Percentiles rank a stretch among this genome's conserved stretches.
Conservation (phyloP, 371 early-diverging fungal species). For the Apophysomyces ossiformis region DNA sequence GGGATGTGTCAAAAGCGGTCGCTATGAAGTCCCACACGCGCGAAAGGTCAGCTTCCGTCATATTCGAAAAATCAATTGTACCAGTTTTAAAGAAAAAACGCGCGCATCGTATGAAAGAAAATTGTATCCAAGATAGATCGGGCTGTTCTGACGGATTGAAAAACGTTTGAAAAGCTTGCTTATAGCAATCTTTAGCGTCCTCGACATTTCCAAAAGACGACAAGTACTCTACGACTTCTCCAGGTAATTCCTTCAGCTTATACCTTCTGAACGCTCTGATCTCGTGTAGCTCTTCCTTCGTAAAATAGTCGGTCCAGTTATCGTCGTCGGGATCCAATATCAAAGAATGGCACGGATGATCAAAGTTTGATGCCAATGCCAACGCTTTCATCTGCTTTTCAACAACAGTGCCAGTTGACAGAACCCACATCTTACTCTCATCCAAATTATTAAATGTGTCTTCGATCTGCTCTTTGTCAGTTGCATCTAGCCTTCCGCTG, state of each 20-base stretch:
- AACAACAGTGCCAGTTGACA: neutral
- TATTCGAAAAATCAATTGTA: neutral
- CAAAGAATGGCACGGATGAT: constrained; percentile 7
- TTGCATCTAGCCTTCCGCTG: neutral
- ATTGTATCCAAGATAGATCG: neutral
- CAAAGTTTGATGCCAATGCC: neutral
- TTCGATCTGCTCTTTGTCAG: neutral
- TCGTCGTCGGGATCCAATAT: constrained; percentile 16
- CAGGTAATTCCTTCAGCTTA: constrained; percentile 10
- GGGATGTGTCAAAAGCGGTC: constrained; percentile 5
- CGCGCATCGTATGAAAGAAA: neutral
- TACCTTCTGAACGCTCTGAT: constrained; percentile 1
- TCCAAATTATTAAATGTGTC: neutral
- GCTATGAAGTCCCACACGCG: neutral
- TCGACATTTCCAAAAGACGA: neutral
- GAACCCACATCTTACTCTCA: constrained; percentile 4
- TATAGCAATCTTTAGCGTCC: neutral
- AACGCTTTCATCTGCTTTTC: constrained; percentile 2
- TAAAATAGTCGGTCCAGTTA: constrained; percentile 7
- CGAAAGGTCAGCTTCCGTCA: constrained; percentile 1
- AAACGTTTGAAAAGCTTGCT: constrained; percentile 1
- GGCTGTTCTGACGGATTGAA: neutral
- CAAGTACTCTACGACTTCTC: constrained; percentile 1
- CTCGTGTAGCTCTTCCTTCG: constrained; percentile 5
- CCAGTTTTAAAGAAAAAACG: constrained; percentile 2